phyloP scores from a whole-genome alignment of 257 asterid species.

The Nicotiana undulata region DNA sequence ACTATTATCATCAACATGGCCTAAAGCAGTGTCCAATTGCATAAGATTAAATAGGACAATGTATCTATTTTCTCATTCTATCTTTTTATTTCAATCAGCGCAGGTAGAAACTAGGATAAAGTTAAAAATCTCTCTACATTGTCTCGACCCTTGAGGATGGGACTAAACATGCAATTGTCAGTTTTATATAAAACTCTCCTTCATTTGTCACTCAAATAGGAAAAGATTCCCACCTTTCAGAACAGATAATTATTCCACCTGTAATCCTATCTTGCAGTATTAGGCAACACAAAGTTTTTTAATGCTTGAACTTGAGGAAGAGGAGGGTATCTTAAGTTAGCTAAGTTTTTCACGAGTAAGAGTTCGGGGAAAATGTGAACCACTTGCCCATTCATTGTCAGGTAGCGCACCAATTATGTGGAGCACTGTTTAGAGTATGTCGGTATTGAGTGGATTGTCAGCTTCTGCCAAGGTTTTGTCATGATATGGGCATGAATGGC shows the following conservation, averaged over 20 bases:
- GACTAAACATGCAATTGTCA: not conserved
- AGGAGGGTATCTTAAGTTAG: not conserved
- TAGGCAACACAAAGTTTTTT: not conserved
- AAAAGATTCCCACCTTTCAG: not conserved
- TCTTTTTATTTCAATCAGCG: not conserved
- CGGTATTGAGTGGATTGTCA: not conserved
- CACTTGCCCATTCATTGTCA: not conserved
- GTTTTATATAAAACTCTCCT: not conserved
- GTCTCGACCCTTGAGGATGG: not conserved
- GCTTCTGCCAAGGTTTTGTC: not conserved
- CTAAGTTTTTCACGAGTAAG: not conserved
- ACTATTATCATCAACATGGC: not conserved
- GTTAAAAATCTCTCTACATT: not conserved
- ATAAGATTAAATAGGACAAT: not conserved
- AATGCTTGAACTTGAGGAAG: not conserved
- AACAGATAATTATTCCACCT: not conserved
- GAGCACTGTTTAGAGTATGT: not conserved
- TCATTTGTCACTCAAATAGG: not conserved
- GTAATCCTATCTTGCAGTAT: not conserved
- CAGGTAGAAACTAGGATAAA: not conserved
- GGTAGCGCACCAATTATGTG: not conserved
- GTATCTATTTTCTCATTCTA: not conserved
- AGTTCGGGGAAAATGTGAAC: not conserved
- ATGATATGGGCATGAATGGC: not conserved
- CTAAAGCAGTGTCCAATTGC: not conserved